Evolutionary conservation across 345 rosid genomes (phyloP).

Genomic region (Citrus glauca): DNA sequence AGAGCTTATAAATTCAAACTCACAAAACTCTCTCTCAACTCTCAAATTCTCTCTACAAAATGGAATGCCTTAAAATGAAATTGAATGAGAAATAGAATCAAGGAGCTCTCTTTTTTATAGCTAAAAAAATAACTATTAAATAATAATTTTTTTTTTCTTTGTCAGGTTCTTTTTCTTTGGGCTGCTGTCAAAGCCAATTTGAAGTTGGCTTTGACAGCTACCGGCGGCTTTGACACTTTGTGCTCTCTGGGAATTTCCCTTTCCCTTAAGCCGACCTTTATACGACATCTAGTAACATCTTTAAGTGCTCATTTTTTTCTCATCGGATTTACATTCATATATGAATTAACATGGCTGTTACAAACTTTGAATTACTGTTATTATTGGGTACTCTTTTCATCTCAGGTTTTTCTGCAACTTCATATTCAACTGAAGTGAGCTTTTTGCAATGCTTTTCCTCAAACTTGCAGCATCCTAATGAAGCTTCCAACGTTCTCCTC

Average conservation of each 20-base stretch:
- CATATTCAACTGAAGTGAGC: constrained; percentile 2
- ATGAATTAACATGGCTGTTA: neutral
- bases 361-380: neutral
- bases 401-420: neutral
- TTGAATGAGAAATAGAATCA: too few species aligned
- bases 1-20: too few species aligned
- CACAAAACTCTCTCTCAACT: too few species aligned
- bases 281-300: neutral
- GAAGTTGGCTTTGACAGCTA: too few species aligned
- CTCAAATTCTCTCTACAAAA: too few species aligned
- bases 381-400: neutral
- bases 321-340: neutral
- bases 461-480: constrained; percentile 6
- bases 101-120: too few species aligned
- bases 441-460: constrained; percentile 20
- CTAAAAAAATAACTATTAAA: too few species aligned
- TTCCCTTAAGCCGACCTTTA: neutral
- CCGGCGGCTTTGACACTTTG: too few species aligned
- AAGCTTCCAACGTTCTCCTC: constrained; percentile 13
- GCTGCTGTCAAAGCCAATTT: too few species aligned
- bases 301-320: neutral
- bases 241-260: neutral
- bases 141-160: too few species aligned
- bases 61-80: too few species aligned
- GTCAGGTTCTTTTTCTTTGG: too few species aligned